phyloP scores from a whole-genome alignment of 495 filamentous ascomycete species.

The Trichoderma virens region DNA sequence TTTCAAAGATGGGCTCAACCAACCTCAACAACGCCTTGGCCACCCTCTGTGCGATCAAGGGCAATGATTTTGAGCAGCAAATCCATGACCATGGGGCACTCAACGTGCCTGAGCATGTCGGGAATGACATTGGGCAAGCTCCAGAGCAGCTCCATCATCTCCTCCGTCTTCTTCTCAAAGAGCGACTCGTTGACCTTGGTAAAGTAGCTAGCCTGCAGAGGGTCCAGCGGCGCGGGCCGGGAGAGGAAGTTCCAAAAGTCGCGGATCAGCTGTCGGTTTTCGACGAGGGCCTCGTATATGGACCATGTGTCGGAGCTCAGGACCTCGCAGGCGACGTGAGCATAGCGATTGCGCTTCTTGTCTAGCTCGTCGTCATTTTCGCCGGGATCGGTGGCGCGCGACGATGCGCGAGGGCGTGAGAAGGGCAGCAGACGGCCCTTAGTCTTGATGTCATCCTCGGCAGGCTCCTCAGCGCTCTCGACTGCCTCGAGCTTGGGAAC shows the following conservation, averaged over 20 bases:
- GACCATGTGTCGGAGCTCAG: slow-evolving; percentile 96
- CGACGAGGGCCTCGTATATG: slow-evolving; percentile 85
- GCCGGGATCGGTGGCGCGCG: slow-evolving; percentile 28
- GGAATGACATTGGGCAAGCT: slow-evolving; percentile 71
- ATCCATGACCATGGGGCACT: slow-evolving; percentile 99
- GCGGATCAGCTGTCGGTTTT: slow-evolving; percentile 65
- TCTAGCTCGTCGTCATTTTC: slow-evolving; percentile 62
- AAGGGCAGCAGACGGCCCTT: slow-evolving; percentile 43
- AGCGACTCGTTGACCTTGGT: slow-evolving; percentile 97
- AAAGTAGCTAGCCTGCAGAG: slow-evolving; percentile 92
- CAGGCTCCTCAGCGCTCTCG: slow-evolving; percentile 53
- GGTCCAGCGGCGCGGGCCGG: slow-evolving; percentile 71
- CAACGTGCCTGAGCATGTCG: slow-evolving; percentile 86
- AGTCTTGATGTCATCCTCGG: slow-evolving; percentile 46
- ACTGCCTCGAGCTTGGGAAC: slow-evolving; percentile 59
- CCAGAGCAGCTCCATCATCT: slow-evolving; percentile 87
- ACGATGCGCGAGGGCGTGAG: slow-evolving; percentile 33
- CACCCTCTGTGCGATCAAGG: slow-evolving; percentile 85
- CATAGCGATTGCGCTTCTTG: slow-evolving; percentile 83
- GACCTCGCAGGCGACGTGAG: slow-evolving; percentile 85
- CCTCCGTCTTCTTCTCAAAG: slow-evolving; percentile 93
- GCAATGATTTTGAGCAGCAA: slow-evolving; percentile 95
- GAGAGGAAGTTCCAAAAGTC: slow-evolving; percentile 89
- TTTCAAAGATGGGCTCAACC: slow-evolving; percentile 23
- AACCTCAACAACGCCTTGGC: slow-evolving; percentile 91